Evolutionary conservation across 1,284 basidiomycete species (phyloP).

Genomic region (Ganoderma sp.): DNA sequence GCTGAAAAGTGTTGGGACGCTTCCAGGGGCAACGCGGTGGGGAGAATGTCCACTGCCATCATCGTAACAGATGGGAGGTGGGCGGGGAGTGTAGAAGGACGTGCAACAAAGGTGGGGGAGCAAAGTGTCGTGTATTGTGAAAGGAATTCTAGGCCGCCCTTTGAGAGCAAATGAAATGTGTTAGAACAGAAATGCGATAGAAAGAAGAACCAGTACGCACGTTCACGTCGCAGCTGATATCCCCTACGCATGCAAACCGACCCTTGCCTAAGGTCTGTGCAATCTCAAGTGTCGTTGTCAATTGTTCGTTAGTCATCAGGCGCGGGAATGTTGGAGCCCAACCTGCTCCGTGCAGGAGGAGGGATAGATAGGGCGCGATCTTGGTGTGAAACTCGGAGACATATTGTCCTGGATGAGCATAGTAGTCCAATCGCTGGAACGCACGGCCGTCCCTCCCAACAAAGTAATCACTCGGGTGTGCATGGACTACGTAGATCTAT

Average conservation of each 20-base stretch:
- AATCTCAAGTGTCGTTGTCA: conserved; percentile 57
- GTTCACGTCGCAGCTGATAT: conserved; percentile 86
- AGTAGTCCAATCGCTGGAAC: conserved; percentile 77
- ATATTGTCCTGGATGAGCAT: conserved; percentile 69
- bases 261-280: conserved; percentile 57
- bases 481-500: conserved; percentile 81
- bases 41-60: conserved; percentile 90
- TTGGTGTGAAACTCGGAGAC: conserved; percentile 70
- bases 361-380: conserved; percentile 85
- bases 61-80: conserved; percentile 69
- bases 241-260: conserved; percentile 75
- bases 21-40: conserved; percentile 81
- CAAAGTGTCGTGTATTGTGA: conserved; percentile 77
- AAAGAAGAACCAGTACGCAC: conserved; percentile 45
- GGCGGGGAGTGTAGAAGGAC: conserved; percentile 48
- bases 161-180: neutral
- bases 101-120: conserved; percentile 69
- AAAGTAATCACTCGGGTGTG: conserved; percentile 75
- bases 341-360: conserved; percentile 85
- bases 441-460: conserved; percentile 55
- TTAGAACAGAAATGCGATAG: neutral
- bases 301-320: conserved; percentile 73
- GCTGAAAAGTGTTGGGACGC: conserved; percentile 79
- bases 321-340: conserved; percentile 82
- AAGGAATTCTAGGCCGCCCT: conserved; percentile 88